These are phyloP conservation scores for Verticillium albo-atrum DNA, from an alignment of 2,329 filamentous ascomycete genomes.

Conservation along the genomic window DNA sequence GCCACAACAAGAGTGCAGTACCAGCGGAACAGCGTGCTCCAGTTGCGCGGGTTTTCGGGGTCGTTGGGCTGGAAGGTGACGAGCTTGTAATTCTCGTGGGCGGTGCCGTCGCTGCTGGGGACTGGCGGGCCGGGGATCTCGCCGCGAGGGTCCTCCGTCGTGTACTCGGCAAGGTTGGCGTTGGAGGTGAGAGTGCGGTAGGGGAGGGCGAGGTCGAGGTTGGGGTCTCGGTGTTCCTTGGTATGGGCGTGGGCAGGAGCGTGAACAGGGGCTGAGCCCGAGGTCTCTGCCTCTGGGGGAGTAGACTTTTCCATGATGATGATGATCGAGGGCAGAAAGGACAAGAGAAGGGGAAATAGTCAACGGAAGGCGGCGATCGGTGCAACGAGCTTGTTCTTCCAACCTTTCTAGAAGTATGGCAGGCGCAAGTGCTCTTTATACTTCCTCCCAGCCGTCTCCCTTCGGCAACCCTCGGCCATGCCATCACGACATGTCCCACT, in stretches of 20 bases:
- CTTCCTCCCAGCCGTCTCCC: neutral
- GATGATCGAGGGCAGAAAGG: neutral
- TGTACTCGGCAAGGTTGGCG: constrained; percentile 65
- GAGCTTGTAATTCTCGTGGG: constrained; percentile 40
- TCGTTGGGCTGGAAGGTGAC: constrained; percentile 66
- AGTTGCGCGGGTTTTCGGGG: constrained; percentile 80
- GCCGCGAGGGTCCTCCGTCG: constrained; percentile 55
- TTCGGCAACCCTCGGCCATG: neutral
- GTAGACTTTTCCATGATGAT: neutral
- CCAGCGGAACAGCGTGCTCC: constrained; percentile 75
- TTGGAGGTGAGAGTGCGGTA: constrained; percentile 57
- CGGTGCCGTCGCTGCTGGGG: constrained; percentile 9
- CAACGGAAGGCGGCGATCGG: neutral
- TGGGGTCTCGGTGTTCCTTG: constrained; percentile 33
- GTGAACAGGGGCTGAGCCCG: constrained; percentile 6
- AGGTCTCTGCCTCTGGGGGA: neutral
- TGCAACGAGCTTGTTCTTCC: neutral
- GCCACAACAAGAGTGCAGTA: constrained; percentile 83
- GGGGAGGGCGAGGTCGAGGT: constrained; percentile 54
- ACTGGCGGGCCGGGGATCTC: constrained; percentile 46
- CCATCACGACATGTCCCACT: neutral
- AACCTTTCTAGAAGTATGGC: neutral
- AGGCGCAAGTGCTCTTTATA: neutral
- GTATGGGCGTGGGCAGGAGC: constrained; percentile 11
- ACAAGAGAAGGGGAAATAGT: neutral